Evolutionary conservation across 1,284 basidiomycete species (phyloP), one percentile per base, ranked within the genome.

Genomic region (Fomitopsis betulina): DNA sequence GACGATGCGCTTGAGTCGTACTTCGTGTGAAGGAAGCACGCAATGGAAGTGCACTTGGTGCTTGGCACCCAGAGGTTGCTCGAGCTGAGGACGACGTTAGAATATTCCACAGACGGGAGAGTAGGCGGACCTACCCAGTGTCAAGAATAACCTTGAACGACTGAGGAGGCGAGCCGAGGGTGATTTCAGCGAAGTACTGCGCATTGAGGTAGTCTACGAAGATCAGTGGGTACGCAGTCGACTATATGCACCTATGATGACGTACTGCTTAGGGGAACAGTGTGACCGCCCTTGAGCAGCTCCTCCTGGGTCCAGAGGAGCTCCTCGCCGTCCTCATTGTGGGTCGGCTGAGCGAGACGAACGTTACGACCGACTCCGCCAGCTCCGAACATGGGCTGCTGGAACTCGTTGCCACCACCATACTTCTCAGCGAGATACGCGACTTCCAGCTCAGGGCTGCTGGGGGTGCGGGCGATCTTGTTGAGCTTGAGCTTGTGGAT

Each of bases 61-160:
- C 94, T 94, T 10, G 97, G 97, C 6, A 97, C 92, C 94, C 94
- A 97, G 21, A 96, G 83, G 72, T 96, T 96, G 73, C 91, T 90
- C 49, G 94, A 96, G 25, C 89, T 90, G 55, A 17, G 51, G 40
- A 30, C 33, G 30, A 56, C 30, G 58, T 65, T 10, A 65, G 55
- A 40, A 55, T 23, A 55, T 23, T 43, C 58, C 56, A 32, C 56
- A 32, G 25, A 43, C 5, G 45, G 39, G 61, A 54, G 43, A 25
- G 21, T 52, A 19, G 30, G 40, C 2, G 12, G 43, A 53, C 67
- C 25, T 57, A 85, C 87, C 92, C 93, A 53, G 92, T 94, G 70
- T 94, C 93, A 61, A 94, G 82, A 59, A 94, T 84, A 65, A 96
- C 91, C 76, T 93, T 93, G 80, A 93, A 93, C 76, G 71, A 78